These are phyloP conservation scores for Erysimum cheiranthoides DNA, from an alignment of 345 rosid species.

Conservation along the genomic window DNA sequence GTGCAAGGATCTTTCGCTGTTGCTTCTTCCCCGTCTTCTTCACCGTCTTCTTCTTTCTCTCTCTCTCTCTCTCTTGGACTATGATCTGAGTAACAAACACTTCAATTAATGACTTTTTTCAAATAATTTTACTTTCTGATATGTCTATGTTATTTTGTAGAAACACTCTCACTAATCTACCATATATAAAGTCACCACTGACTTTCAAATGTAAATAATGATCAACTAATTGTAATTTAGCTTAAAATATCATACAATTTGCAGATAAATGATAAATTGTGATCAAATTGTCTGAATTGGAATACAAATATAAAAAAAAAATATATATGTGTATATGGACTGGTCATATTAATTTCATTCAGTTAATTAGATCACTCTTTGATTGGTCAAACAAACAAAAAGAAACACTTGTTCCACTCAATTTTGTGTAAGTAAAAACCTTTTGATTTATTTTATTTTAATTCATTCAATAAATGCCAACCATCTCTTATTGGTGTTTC, in stretches of 20 bases:
- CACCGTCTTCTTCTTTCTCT: slow-evolving; percentile 10
- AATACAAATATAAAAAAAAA: neutral
- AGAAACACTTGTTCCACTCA: slow-evolving; percentile 33
- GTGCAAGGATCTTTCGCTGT: slow-evolving; percentile 36
- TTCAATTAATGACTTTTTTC: slow-evolving; percentile 24
- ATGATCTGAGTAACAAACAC: slow-evolving; percentile 29
- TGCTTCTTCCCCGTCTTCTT: slow-evolving; percentile 31
- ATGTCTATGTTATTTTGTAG: slow-evolving; percentile 8
- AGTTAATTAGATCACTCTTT: neutral
- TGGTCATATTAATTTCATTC: slow-evolving; percentile 1
- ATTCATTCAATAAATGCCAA: slow-evolving; percentile 9
- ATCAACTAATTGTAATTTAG: slow-evolving; percentile 19
- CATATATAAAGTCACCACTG: neutral
- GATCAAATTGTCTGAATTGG: neutral
- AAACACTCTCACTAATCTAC: slow-evolving; percentile 25
- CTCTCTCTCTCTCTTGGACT: slow-evolving; percentile 34
- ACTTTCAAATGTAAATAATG: neutral
- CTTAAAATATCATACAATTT: slow-evolving; percentile 1
- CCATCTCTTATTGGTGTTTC: neutral
- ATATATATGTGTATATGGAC: neutral
- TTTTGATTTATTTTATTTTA: neutral
- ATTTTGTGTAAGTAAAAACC: slow-evolving; percentile 3
- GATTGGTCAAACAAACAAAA: slow-evolving; percentile 25
- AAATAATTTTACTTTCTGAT: slow-evolving; percentile 8
- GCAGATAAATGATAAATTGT: neutral